phyloP scores from a whole-genome alignment of 257 asterid species.

The Asclepias syriaca region DNA sequence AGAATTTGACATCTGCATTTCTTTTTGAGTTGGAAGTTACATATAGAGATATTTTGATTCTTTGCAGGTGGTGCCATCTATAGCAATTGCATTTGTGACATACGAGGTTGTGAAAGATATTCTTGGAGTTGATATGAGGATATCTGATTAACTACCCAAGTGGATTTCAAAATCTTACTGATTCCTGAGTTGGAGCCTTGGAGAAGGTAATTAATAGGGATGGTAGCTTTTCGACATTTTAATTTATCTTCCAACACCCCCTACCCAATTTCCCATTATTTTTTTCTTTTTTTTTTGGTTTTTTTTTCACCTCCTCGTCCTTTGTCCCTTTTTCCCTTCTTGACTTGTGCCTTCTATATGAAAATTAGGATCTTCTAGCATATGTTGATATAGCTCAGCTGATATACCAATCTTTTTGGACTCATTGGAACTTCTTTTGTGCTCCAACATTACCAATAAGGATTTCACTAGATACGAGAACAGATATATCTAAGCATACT shows the following conservation, averaged over 20 bases:
- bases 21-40: neutral
- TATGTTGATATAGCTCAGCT: slow-evolving; percentile 13
- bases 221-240: neutral
- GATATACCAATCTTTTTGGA: neutral
- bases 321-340: neutral
- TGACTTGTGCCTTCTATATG: neutral
- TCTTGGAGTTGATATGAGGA: slow-evolving; percentile 70
- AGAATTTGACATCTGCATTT: neutral
- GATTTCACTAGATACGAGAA: slow-evolving; percentile 9
- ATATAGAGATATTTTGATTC: neutral
- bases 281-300: no score
- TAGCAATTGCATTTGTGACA: slow-evolving; percentile 86
- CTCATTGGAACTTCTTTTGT: slow-evolving; percentile 7
- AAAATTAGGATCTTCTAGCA: neutral
- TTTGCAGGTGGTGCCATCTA: slow-evolving; percentile 79
- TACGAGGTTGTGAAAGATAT: slow-evolving; percentile 72
- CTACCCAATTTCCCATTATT: no score
- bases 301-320: neutral
- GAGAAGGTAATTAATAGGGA: neutral
- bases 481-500: slow-evolving; percentile 3
- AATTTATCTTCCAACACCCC: neutral
- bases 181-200: neutral
- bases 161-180: neutral
- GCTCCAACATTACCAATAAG: slow-evolving; percentile 16
- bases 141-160: slow-evolving; percentile 49